Percentiles rank a stretch among this genome's conserved stretches.
Conservation (phyloP, 768 basidiomycete genomes). For the Lenzites betulinus region DNA sequence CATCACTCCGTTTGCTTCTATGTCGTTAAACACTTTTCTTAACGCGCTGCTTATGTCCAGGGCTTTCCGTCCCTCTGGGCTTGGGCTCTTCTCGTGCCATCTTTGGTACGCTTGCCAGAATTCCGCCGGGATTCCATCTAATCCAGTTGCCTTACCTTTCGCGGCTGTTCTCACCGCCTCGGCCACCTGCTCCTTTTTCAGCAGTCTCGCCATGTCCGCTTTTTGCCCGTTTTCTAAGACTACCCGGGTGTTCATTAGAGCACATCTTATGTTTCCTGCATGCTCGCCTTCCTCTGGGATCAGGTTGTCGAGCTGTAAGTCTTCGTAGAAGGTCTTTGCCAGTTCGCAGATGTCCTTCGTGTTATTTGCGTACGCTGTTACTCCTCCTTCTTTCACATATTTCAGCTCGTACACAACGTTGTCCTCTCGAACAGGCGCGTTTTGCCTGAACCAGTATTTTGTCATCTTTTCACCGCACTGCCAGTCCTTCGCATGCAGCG, state of each 20-base stretch:
- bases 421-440: background rate
- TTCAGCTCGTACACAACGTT: background rate
- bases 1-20: background rate
- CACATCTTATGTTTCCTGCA: too few species aligned
- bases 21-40: conserved; percentile 2
- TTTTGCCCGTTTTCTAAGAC: too few species aligned
- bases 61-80: background rate
- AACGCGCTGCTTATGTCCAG: background rate
- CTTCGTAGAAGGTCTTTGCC: background rate
- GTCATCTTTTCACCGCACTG: background rate
- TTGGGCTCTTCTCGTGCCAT: conserved; percentile 6
- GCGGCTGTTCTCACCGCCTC: too few species aligned
- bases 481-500: background rate
- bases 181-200: too few species aligned
- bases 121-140: background rate
- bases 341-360: background rate
- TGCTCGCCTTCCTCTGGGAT: too few species aligned
- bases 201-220: too few species aligned
- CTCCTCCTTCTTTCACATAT: background rate
- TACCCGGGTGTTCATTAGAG: too few species aligned
- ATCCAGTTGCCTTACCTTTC: too few species aligned
- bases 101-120: conserved; percentile 18
- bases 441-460: background rate
- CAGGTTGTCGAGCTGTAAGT: background rate
- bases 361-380: background rate